Evolutionary conservation across 768 basidiomycete genomes (phyloP), one percentile per base, ranked within the genome.

Genomic region (Suillus brevipes): DNA sequence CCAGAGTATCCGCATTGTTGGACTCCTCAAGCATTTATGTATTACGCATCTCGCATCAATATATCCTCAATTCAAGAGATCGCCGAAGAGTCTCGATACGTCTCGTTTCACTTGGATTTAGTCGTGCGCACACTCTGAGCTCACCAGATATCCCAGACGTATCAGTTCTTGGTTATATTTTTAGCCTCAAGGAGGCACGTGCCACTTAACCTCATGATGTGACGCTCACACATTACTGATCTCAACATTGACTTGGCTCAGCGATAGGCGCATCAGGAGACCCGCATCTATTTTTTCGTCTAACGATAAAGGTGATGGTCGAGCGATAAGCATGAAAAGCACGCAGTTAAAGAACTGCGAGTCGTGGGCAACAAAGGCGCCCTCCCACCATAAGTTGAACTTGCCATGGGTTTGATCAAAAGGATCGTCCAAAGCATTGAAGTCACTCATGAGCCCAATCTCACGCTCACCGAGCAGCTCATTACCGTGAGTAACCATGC

Each of bases 381-480:
- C 23, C 25, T 59, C 25, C 18, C 25, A 42, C 25, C 25, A 34
- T 6, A 6, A 25, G 18, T 28, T 64, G 23, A 47, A 28, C 31
- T 34, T 50, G 18, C 20, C 58, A 77, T 77, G 77, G 69, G 65
- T 20, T 36, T 73, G 57, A 57, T 69, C 65, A 70, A 68, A 50
- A 73, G 67, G 64, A 60, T 77, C 16, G 52, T 71, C 34, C 71
- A 68, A 65, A 67, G 67, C 67, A 70, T 88, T 10, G 87, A 89
- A 74, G 82, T 89, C 59, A 74, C 80, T 62, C 85, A 84, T 69
- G 78, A 84, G 23, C 81, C 84, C 28, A 83, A 82, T 49, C 71
- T 88, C 70, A 83, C 84, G 36, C 81, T 84, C 65, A 78, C 76
- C 55, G 80, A 90, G 72, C 76, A 86, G 61, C 87, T 89, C 74